Conservation (phyloP, 305 asterid species). For the Rubia tinctorum region DNA sequence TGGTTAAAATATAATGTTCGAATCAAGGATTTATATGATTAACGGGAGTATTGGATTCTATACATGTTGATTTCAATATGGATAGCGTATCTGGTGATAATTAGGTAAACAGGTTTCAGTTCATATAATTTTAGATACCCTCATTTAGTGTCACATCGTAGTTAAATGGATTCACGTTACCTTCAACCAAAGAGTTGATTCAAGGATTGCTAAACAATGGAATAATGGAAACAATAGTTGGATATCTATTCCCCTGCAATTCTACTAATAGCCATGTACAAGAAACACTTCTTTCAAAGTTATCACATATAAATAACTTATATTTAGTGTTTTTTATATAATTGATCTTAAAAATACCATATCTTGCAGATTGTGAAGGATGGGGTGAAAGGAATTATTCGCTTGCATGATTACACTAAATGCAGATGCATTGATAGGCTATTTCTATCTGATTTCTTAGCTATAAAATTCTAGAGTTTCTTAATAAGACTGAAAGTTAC, state of each 20-base stretch:
- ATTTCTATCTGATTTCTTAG: neutral
- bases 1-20: too few species aligned
- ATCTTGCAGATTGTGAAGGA: conserved; percentile 64
- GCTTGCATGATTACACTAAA: too few species aligned
- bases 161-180: neutral
- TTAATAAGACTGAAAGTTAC: neutral
- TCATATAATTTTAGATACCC: neutral
- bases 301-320: neutral
- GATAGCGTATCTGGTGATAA: too few species aligned
- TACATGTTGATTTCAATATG: too few species aligned
- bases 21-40: neutral
- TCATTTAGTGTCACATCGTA: neutral
- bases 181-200: neutral
- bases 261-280: neutral
- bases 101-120: neutral
- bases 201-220: neutral
- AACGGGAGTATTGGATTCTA: neutral
- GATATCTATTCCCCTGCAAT: neutral
- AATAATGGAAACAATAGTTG: neutral
- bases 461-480: neutral
- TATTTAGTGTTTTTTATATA: neutral
- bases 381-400: conserved; percentile 85
- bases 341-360: neutral
- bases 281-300: neutral
- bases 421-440: too few species aligned